Evolutionary conservation across 805 yeast genomes (phyloP).

Genomic region (Lachancea quebecensis): DNA sequence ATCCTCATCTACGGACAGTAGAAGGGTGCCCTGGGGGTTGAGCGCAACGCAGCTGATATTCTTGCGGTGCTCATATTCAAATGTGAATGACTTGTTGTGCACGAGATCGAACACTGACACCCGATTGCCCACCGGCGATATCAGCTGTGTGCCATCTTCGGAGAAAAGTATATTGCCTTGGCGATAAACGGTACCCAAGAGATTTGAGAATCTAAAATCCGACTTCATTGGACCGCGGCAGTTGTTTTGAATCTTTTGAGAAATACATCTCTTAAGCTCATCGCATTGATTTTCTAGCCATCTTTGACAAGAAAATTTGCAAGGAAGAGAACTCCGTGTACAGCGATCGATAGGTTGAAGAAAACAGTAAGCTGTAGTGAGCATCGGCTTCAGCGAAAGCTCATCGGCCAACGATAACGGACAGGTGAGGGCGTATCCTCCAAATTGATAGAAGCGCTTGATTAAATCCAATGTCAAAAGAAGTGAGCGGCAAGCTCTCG

Average conservation of each 20-base stretch:
- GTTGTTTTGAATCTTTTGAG: background rate
- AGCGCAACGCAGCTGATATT: constrained; percentile 73
- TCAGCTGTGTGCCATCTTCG: constrained; percentile 72
- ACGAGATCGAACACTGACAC: constrained; percentile 82
- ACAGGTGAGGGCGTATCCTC: too few species aligned
- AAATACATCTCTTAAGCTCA: constrained; percentile 4
- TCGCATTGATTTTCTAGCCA: constrained; percentile 14
- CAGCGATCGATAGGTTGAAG: too few species aligned
- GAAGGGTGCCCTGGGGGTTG: constrained; percentile 71
- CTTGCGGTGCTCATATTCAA: constrained; percentile 87
- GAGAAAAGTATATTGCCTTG: constrained; percentile 87
- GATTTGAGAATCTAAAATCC: constrained; percentile 81
- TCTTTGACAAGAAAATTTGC: background rate
- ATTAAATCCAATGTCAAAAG: constrained; percentile 3
- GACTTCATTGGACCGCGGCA: constrained; percentile 52
- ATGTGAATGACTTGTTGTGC: constrained; percentile 79
- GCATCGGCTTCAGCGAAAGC: background rate
- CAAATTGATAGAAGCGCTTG: too few species aligned
- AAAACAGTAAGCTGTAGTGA: too few species aligned
- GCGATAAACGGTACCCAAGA: constrained; percentile 89
- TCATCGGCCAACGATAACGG: background rate
- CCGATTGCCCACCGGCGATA: constrained; percentile 93
- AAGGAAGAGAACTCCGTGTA: background rate
- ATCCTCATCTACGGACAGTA: constrained; percentile 79
- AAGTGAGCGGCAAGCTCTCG: constrained; percentile 39